Percentiles rank a stretch among this genome's conserved stretches.
Conservation (phyloP, 768 basidiomycete species). For the Kwoniella botswanensis region DNA sequence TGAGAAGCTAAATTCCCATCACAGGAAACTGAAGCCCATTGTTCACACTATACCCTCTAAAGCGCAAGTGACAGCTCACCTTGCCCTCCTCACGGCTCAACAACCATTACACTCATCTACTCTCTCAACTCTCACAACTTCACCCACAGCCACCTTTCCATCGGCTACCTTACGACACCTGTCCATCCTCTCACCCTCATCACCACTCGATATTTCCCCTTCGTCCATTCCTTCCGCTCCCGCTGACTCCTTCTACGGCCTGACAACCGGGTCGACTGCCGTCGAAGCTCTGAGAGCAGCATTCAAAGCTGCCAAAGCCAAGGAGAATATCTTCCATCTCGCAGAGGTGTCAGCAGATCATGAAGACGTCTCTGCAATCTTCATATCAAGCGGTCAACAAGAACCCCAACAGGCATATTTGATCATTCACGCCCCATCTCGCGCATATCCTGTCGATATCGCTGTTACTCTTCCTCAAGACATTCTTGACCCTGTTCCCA, state of each 20-base stretch:
- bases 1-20: no score
- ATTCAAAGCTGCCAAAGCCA: constrained; percentile 5
- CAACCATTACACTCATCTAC: background rate
- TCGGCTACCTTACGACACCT: background rate
- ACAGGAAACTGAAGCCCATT: background rate
- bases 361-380: constrained; percentile 2
- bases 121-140: constrained; percentile 8
- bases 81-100: background rate
- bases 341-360: background rate
- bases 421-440: constrained; percentile 3
- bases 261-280: background rate
- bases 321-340: background rate
- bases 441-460: background rate
- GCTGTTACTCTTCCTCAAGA: constrained; percentile 4
- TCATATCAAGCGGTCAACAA: background rate
- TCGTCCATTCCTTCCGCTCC: background rate
- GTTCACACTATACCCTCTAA: constrained; percentile 1
- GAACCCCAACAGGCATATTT: background rate
- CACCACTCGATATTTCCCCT: background rate
- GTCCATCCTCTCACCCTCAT: background rate
- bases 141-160: background rate
- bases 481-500: background rate
- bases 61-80: background rate
- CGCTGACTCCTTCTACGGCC: background rate
- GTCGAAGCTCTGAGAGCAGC: constrained; percentile 1